phyloP scores from a whole-genome alignment of 139 green algal genomes.

The Tetratostichococcus sp. region DNA sequence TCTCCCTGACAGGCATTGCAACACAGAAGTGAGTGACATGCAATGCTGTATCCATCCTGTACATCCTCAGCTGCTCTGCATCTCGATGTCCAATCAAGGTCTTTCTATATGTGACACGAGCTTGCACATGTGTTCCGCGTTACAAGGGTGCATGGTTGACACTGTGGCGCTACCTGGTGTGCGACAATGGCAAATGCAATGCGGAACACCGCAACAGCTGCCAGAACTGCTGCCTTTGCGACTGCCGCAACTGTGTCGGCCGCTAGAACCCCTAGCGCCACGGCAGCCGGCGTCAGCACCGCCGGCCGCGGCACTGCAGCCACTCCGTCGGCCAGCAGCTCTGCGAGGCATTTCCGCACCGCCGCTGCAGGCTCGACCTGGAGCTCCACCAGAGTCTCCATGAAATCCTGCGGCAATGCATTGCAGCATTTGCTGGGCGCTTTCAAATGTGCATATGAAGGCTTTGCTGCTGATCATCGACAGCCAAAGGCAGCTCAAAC shows the following conservation, averaged over 20 bases:
- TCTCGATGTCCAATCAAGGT: neutral
- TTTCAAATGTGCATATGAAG: too few relatives aligned
- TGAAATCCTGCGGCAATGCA: conserved; percentile 9
- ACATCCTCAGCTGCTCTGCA: too few relatives aligned
- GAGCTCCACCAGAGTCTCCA: conserved; percentile 39
- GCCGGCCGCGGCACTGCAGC: too few relatives aligned
- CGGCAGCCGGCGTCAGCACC: neutral
- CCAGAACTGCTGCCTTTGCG: conserved; percentile 17
- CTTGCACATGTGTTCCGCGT: too few relatives aligned
- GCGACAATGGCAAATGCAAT: conserved; percentile 7
- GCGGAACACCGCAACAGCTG: conserved; percentile 1
- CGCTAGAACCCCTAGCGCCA: neutral
- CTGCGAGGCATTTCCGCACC: conserved; percentile 26
- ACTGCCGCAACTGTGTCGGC: neutral
- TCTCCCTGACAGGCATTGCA: too few relatives aligned
- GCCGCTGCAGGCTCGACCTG: conserved; percentile 34
- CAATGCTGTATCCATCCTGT: too few relatives aligned
- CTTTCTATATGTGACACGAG: too few relatives aligned
- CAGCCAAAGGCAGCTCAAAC: too few relatives aligned
- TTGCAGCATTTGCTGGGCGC: neutral
- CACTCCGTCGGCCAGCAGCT: conserved; percentile 19
- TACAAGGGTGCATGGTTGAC: neutral
- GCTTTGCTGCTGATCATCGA: too few relatives aligned
- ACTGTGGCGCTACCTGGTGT: neutral
- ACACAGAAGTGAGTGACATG: too few relatives aligned